Evolutionary conservation across 495 filamentous ascomycete species (phyloP).

Genomic region (Aspergillus sparsus): DNA sequence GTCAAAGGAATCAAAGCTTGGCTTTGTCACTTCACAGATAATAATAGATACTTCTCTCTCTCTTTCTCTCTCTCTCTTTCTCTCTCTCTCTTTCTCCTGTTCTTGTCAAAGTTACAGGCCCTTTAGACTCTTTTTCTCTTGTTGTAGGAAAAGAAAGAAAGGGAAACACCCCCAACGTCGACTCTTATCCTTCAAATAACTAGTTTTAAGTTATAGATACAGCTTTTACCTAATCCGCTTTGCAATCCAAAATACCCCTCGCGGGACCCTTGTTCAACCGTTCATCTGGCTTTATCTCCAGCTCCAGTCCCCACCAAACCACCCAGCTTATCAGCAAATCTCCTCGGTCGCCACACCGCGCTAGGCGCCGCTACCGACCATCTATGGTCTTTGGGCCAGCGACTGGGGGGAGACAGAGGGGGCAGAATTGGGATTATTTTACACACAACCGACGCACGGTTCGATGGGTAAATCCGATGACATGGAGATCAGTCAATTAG

Average conservation of each 20-base stretch:
- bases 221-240: conserved; percentile 21
- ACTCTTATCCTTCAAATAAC: background rate
- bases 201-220: background rate
- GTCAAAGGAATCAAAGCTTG: conserved; percentile 4
- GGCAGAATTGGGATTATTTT: background rate
- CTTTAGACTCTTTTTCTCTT: background rate
- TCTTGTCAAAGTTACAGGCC: too few species aligned
- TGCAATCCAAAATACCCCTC: conserved; percentile 12
- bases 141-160: background rate
- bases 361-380: conserved; percentile 28
- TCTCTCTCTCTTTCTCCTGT: background rate
- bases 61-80: conserved; percentile 8
- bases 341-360: conserved; percentile 27
- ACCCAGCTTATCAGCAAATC: conserved; percentile 23
- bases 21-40: background rate
- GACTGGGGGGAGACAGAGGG: background rate
- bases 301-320: conserved; percentile 18
- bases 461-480: conserved; percentile 1
- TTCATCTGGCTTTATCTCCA: conserved; percentile 28
- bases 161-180: background rate
- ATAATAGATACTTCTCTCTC: conserved; percentile 10
- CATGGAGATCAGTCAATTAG: conserved; percentile 6
- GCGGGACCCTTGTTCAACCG: conserved; percentile 8
- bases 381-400: background rate
- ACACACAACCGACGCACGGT: background rate